Percentiles rank a stretch among this genome's conserved stretches.
Evolutionary conservation across 805 yeast genomes (phyloP).

Genomic region (Yarrowia divulgata): DNA sequence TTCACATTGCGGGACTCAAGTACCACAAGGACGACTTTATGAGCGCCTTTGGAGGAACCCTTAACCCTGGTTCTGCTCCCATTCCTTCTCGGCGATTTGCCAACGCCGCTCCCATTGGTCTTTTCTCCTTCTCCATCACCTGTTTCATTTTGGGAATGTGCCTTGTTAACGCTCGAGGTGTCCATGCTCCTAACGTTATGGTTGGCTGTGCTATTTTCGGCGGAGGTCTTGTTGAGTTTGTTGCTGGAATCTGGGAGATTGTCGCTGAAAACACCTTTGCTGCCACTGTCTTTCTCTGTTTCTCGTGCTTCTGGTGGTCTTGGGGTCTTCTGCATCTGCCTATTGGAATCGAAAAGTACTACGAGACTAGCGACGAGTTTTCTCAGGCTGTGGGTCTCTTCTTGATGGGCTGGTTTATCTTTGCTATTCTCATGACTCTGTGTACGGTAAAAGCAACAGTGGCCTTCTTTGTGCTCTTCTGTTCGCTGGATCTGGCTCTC

Average conservation of each 20-base stretch:
- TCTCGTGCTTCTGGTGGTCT: slow-evolving; percentile 71
- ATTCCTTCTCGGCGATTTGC: slow-evolving; percentile 60
- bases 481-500: slow-evolving; percentile 51
- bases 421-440: slow-evolving; percentile 60
- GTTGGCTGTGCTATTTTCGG: slow-evolving; percentile 66
- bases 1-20: slow-evolving; percentile 70
- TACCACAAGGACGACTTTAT: slow-evolving; percentile 65
- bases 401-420: slow-evolving; percentile 68
- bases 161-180: slow-evolving; percentile 65
- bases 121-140: slow-evolving; percentile 64
- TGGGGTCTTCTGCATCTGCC: slow-evolving; percentile 64
- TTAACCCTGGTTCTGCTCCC: slow-evolving; percentile 30
- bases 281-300: slow-evolving; percentile 56
- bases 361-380: slow-evolving; percentile 47
- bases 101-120: slow-evolving; percentile 70
- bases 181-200: slow-evolving; percentile 59
- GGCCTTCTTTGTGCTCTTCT: slow-evolving; percentile 64
- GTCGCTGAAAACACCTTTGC: slow-evolving; percentile 71
- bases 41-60: slow-evolving; percentile 58
- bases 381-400: slow-evolving; percentile 65
- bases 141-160: slow-evolving; percentile 63
- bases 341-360: slow-evolving; percentile 58
- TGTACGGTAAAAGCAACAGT: slow-evolving; percentile 70
- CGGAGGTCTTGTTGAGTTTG: slow-evolving; percentile 65
- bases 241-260: slow-evolving; percentile 72